Evolutionary conservation across 2,329 filamentous ascomycete species (phyloP), one percentile per base, ranked within the genome.

Genomic region (Penicillium sp.): DNA sequence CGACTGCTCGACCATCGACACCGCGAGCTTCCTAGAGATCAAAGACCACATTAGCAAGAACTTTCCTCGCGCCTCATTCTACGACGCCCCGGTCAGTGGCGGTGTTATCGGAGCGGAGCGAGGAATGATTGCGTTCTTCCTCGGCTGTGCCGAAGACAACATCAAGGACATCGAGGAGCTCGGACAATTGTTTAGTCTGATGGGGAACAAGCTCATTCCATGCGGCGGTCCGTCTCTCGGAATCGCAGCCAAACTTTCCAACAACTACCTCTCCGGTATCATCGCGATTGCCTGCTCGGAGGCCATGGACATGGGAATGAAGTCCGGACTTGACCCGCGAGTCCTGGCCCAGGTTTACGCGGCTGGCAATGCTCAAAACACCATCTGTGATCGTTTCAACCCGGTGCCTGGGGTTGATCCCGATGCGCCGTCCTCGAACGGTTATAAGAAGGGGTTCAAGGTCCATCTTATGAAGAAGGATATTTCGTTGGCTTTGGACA

Each of bases 401-500:
- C 81, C 81, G 2, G 79, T 82, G 0, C 81, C 81, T 2, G 76
- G 81, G 3, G 72, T 83, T 2, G 76, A 73, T 51, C 71, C 76
- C 0, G 75, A 81, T 34, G 78, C 80, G 1, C 79, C 81, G 4
- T 75, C 76, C 0, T 76, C 73, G 3, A 77, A 78, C 22, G 79
- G 77, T 0, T 83, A 82, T 64, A 69, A 77, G 53, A 79, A 80
- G 3, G 83, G 83, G 0, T 86, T 86, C 67, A 80, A 82, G 43
- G 79, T 85, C 6, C 77, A 85, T 65, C 63, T 86, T 61, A 86
- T 86, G 82, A 76, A 75, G 58, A 85, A 85, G 64, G 83, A 86
- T 62, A 80, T 86, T 55, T 72, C 74, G 2, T 66, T 86, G 20
- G 83, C 82, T 0, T 74, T 83, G 1, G 78, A 83, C 9, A 79